phyloP scores from a whole-genome alignment of 2,329 filamentous ascomycete species.

The Fusarium newnesense region DNA sequence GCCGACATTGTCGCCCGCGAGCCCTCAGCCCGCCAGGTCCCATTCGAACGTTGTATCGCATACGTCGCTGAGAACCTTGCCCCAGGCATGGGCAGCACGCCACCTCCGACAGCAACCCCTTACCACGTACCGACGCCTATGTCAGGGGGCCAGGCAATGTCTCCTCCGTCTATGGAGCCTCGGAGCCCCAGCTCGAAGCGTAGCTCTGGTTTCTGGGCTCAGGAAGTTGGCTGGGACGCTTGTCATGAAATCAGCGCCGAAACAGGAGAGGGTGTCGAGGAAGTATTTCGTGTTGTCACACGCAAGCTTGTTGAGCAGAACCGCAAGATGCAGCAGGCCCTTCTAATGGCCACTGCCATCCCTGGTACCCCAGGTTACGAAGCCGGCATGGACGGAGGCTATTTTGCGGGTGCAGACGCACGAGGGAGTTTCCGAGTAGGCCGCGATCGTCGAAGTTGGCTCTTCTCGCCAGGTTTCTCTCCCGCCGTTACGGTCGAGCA shows the following conservation, averaged over 20 bases:
- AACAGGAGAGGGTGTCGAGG: conserved; percentile 94
- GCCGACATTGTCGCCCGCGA: conserved; percentile 90
- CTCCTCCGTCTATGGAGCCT: conserved; percentile 56
- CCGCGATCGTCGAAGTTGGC: conserved; percentile 67
- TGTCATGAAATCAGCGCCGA: conserved; percentile 97
- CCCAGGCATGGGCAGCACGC: conserved; percentile 73
- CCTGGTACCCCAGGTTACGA: conserved; percentile 61
- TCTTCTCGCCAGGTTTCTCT: conserved; percentile 65
- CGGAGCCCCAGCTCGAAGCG: conserved; percentile 71
- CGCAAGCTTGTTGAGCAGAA: conserved; percentile 73
- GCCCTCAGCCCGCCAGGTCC: conserved; percentile 81
- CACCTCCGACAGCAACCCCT: conserved; percentile 70
- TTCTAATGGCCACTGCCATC: conserved; percentile 64
- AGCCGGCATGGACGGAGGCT: conserved; percentile 56
- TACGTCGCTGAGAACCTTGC: conserved; percentile 94
- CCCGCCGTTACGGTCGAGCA: conserved; percentile 62
- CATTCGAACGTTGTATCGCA: conserved; percentile 94
- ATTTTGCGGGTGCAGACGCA: conserved; percentile 62
- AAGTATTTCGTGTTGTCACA: conserved; percentile 83
- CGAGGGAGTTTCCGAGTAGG: conserved; percentile 66
- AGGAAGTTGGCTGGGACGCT: conserved; percentile 94
- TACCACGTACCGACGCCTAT: conserved; percentile 41
- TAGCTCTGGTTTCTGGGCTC: conserved; percentile 85
- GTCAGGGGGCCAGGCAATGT: conserved; percentile 29
- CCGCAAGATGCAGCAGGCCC: conserved; percentile 69